Evolutionary conservation across 305 asterid genomes (phyloP).

Genomic region (Petunia hybrid): DNA sequence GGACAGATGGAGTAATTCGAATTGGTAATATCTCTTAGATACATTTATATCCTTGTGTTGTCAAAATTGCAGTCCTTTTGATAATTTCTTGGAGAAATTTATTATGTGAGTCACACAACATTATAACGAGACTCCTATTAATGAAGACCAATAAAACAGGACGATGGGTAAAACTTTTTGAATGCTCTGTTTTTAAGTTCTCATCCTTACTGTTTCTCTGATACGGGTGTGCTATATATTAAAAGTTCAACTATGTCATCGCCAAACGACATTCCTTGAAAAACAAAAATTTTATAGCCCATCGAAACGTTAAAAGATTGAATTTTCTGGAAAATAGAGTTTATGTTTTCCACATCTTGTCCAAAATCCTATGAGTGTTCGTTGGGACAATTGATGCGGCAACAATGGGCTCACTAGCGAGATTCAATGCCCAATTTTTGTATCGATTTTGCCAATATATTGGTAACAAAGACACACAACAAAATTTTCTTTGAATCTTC

Average conservation of each 20-base stretch:
- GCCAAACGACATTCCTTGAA: neutral
- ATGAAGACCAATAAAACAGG: too few relatives aligned
- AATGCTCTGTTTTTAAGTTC: too few relatives aligned
- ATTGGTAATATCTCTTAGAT: too few relatives aligned
- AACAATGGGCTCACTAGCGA: constrained; percentile 12
- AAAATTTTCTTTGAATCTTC: neutral
- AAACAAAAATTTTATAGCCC: neutral
- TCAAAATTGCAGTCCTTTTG: too few relatives aligned
- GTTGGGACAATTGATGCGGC: constrained; percentile 24
- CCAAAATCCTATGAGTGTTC: constrained; percentile 3
- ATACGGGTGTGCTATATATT: too few relatives aligned
- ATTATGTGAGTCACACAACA: too few relatives aligned
- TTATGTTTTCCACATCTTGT: constrained; percentile 29
- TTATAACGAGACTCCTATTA: too few relatives aligned
- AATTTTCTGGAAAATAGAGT: neutral
- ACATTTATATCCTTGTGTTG: too few relatives aligned
- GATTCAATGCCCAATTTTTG: constrained; percentile 36
- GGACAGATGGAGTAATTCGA: too few relatives aligned
- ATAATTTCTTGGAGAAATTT: too few relatives aligned
- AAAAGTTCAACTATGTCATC: neutral
- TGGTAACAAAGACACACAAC: constrained; percentile 4
- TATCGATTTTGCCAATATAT: constrained; percentile 5
- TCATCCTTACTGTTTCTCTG: too few relatives aligned
- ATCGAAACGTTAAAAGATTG: neutral
- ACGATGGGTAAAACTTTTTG: too few relatives aligned